These are phyloP conservation scores for Moelleriella libera DNA, from an alignment of 2,329 filamentous ascomycete species.

Conservation along the genomic window DNA sequence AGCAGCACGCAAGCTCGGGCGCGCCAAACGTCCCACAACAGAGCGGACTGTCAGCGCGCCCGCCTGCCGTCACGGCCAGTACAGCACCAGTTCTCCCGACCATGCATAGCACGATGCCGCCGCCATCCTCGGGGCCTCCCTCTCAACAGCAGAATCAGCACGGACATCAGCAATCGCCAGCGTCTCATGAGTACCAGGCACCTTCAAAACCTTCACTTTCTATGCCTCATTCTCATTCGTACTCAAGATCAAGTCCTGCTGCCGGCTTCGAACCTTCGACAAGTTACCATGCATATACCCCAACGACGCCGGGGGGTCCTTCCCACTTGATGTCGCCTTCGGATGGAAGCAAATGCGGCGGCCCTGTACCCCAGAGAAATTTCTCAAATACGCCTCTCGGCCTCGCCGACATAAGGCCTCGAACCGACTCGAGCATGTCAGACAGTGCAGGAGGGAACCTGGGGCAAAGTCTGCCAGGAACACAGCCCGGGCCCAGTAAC, in stretches of 20 bases:
- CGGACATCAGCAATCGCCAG: slow-evolving; percentile 16
- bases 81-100: slow-evolving; percentile 31
- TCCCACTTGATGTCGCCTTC: slow-evolving; percentile 51
- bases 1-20: slow-evolving; percentile 22
- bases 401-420: slow-evolving; percentile 79
- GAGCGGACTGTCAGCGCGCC: slow-evolving; percentile 27
- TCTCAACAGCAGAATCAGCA: slow-evolving; percentile 17
- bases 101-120: slow-evolving; percentile 27
- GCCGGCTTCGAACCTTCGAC: slow-evolving; percentile 41
- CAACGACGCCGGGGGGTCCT: slow-evolving; percentile 48
- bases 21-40: slow-evolving; percentile 47
- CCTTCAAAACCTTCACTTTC: slow-evolving; percentile 53
- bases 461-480: slow-evolving; percentile 51
- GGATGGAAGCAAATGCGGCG: slow-evolving; percentile 37
- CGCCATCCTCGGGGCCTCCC: slow-evolving; percentile 18
- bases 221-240: slow-evolving; percentile 58
- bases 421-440: slow-evolving; percentile 67
- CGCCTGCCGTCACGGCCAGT: slow-evolving; percentile 23
- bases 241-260: slow-evolving; percentile 75
- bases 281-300: slow-evolving; percentile 40
- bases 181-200: slow-evolving; percentile 44
- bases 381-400: slow-evolving; percentile 79
- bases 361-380: slow-evolving; percentile 43
- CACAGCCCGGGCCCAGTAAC: slow-evolving; percentile 67
- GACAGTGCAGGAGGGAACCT: slow-evolving; percentile 52